Evolutionary conservation across 2,329 filamentous ascomycete species (phyloP).

Genomic region (Ploettnerulaceae sp.): DNA sequence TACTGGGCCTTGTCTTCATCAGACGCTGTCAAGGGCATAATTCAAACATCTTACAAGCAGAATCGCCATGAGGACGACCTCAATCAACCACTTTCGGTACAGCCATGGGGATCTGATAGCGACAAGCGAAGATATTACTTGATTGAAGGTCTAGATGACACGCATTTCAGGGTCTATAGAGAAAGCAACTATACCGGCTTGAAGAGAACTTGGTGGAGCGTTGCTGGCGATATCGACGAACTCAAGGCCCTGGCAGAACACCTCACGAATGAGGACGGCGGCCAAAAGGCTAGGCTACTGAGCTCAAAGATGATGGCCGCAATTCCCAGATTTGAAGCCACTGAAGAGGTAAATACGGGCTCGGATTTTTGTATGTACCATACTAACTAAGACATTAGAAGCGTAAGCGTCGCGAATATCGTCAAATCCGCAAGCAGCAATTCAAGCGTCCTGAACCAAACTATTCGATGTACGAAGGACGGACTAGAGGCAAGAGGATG

Average conservation of each 20-base stretch:
- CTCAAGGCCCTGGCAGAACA: slow-evolving; percentile 70
- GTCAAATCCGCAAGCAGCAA: slow-evolving; percentile 65
- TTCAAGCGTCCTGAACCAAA: slow-evolving; percentile 85
- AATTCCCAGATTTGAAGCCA: slow-evolving; percentile 85
- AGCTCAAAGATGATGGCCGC: slow-evolving; percentile 73
- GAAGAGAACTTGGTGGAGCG: slow-evolving; percentile 82
- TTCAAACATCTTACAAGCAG: slow-evolving; percentile 87
- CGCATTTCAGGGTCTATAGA: slow-evolving; percentile 86
- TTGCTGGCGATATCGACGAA: slow-evolving; percentile 88
- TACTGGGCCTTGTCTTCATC: slow-evolving; percentile 89
- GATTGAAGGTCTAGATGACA: slow-evolving; percentile 91
- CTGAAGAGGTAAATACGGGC: slow-evolving; percentile 67
- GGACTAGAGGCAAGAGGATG: slow-evolving; percentile 91
- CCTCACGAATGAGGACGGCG: slow-evolving; percentile 70
- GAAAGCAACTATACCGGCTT: slow-evolving; percentile 81
- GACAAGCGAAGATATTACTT: slow-evolving; percentile 92
- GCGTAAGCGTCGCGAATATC: slow-evolving; percentile 87
- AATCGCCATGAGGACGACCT: slow-evolving; percentile 69
- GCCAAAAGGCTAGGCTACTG: slow-evolving; percentile 73
- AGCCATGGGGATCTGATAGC: slow-evolving; percentile 85
- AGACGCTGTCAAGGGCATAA: slow-evolving; percentile 71
- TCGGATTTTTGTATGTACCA: background rate
- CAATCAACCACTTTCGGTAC: slow-evolving; percentile 85
- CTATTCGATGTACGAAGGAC: slow-evolving; percentile 91
- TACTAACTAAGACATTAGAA: slow-evolving; percentile 53